Evolutionary conservation across 1,284 basidiomycete genomes (phyloP).

Genomic region (Gymnopus androsaceus): DNA sequence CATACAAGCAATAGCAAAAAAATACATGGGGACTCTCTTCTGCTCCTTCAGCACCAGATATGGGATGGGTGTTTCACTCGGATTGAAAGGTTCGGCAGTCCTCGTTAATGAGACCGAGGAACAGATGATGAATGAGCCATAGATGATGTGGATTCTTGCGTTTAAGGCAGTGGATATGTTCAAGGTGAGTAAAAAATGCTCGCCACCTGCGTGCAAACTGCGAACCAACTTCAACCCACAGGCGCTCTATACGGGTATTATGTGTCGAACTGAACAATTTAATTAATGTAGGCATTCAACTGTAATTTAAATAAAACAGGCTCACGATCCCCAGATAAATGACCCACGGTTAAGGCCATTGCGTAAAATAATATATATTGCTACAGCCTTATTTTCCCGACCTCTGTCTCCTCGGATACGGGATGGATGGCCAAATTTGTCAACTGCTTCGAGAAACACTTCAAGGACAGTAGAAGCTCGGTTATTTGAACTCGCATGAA

Average conservation of each 20-base stretch:
- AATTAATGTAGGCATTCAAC: slow-evolving; percentile 12
- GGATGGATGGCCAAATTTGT: slow-evolving; percentile 34
- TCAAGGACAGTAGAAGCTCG: slow-evolving; percentile 38
- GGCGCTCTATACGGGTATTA: slow-evolving; percentile 43
- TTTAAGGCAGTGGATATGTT: slow-evolving; percentile 36
- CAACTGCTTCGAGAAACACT: slow-evolving; percentile 33
- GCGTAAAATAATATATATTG: slow-evolving; percentile 31
- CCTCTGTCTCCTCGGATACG: slow-evolving; percentile 40
- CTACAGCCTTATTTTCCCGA: slow-evolving; percentile 35
- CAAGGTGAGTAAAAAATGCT: slow-evolving; percentile 42
- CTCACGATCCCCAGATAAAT: slow-evolving; percentile 39
- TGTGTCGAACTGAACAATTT: slow-evolving; percentile 27
- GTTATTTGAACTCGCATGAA: slow-evolving; percentile 42
- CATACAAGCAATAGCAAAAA: not conserved
- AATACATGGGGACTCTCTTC: slow-evolving; percentile 14
- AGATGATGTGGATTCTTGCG: slow-evolving; percentile 32
- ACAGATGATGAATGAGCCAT: slow-evolving; percentile 46
- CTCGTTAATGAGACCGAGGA: slow-evolving; percentile 38
- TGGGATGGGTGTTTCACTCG: slow-evolving; percentile 43
- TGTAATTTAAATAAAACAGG: slow-evolving; percentile 3
- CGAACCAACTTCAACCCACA: slow-evolving; percentile 45
- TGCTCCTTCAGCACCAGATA: slow-evolving; percentile 26
- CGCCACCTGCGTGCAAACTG: slow-evolving; percentile 40
- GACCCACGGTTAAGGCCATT: slow-evolving; percentile 27
- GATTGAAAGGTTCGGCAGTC: slow-evolving; percentile 38